Conservation (phyloP, 2,329 filamentous ascomycete species). For the Colletotrichum destructivum region DNA sequence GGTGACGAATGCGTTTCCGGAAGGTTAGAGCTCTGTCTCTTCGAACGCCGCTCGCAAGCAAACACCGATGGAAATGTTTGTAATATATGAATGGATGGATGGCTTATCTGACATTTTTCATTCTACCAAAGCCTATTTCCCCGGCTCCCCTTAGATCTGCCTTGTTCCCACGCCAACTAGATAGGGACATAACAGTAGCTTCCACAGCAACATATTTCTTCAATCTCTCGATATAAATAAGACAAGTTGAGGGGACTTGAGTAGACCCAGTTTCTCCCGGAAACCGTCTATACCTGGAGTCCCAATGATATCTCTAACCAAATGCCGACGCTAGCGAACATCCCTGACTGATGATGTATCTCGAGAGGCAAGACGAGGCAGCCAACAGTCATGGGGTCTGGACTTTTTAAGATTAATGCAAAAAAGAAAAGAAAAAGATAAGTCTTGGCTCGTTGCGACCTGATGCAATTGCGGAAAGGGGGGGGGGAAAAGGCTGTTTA, state of each 20-base stretch:
- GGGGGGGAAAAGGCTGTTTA: neutral
- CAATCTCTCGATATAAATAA: neutral
- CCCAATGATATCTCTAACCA: neutral
- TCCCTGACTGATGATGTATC: neutral
- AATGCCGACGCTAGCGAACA: constrained; percentile 13
- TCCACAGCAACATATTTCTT: too few species aligned
- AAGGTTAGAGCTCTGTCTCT: neutral
- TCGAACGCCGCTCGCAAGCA: neutral
- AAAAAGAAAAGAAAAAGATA: neutral
- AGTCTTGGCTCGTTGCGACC: constrained; percentile 20
- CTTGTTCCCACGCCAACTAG: neutral
- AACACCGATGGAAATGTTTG: neutral
- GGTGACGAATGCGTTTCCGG: neutral
- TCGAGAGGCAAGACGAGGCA: neutral
- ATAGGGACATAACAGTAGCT: too few species aligned
- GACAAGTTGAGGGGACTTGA: neutral
- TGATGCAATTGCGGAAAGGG: constrained; percentile 6
- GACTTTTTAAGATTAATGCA: neutral
- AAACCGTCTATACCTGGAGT: neutral
- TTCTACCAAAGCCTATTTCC: neutral
- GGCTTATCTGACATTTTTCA: neutral
- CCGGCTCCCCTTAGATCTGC: neutral
- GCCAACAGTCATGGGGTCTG: constrained; percentile 5
- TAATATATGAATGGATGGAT: too few species aligned
- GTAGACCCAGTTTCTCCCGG: neutral